Base-by-base conservation (phyloP, 1,284 basidiomycete genomes). In the Pseudozyma tsukubaensis region DNA sequence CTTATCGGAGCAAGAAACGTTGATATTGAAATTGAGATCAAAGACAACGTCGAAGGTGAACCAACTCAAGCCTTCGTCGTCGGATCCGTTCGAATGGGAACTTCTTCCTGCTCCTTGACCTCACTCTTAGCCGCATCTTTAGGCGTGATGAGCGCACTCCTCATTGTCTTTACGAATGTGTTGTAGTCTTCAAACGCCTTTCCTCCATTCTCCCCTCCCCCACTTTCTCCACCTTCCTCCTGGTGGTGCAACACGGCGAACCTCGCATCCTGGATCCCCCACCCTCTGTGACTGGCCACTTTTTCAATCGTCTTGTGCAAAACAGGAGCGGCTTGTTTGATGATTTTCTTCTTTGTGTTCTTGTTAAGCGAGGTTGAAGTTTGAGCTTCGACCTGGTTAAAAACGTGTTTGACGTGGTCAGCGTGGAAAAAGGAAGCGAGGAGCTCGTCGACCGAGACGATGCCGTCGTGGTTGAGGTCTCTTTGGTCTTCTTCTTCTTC, bases 291-390 rank as follows among this genome's bases (percentile, higher is more conserved):
- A 12, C 51, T 47, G 11, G 70, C 60, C 3, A 72, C 60, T 16
- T 58, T 68, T 21, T 68, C 63, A 47, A 72, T 72, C 5, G 64
- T 64, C 49, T 65, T 68, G 60, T 73, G 65, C 13, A 73, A 53
- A 12, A 52, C 36, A 2, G 71, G 65, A 13, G 71, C 55, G 0
- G 59, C 44, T 14, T 65, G 18, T 21, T 69, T 64, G 62, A 73
- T 72, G 47, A 72, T 56, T 37, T 59, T 43, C 24, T 72, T 72
- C 47, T 72, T 72, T n/a, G 37, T 24, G 1, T 42, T 37, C 40
- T 72, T 72, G 21, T 45, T 50, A 9, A 72, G 59, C 0, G 16
- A 5, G 10, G 36, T 12, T 14, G 48, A 9, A 19, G 43, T 45
- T 19, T 60, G 21, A 4, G 39, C 45, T 19, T 68, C 47, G 1